Evolutionary conservation across 345 rosid species (phyloP), one percentile per base, ranked within the genome.

Genomic region (Brassica nigra): DNA sequence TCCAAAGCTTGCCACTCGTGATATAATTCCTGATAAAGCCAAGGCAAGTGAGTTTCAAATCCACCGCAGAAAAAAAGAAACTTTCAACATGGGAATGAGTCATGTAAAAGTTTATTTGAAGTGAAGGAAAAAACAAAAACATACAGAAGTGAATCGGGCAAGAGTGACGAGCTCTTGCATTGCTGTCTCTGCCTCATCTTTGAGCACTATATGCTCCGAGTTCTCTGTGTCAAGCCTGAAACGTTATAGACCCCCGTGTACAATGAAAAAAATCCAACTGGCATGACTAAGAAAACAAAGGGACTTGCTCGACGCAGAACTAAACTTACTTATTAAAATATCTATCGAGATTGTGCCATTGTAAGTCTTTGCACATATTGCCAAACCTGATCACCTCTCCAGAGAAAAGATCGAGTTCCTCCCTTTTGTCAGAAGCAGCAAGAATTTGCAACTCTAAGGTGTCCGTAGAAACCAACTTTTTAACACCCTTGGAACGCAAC

Each of bases 361-460:
- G 97, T 3, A 91, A 85, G 75, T 93, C 97, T 78, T 90, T 93
- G 77, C 97, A 95, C 71, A 47, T 82, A 82, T 91, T 87, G 71
- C 99, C 99, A 64, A 95, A 95, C 82, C 99, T 88, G 59, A 93
- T 67, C 28, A 93, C 94, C 85, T 95, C 99, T 28, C 86, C 74
- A 15, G 89, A 81, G 81, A 95, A 88, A 67, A 90, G 82, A 81
- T 88, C 90, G 10, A 92, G 86, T 85, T 95, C 98, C 87, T 95
- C 96, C 81, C 97, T 92, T 87, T 92, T 93, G 83, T 95, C 99
- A 71, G 94, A 84, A 58, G 97, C 97, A 82, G 93, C 97, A 83
- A 95, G 86, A 15, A 77, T 76, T 18, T 86, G 87, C 86, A 95
- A 83, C 86, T 88, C 96, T 33, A 58, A 66, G 63, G 83, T 85